These are phyloP conservation scores for Omphalea diandra DNA, from an alignment of 441 rosid genomes.

Conservation along the genomic window DNA sequence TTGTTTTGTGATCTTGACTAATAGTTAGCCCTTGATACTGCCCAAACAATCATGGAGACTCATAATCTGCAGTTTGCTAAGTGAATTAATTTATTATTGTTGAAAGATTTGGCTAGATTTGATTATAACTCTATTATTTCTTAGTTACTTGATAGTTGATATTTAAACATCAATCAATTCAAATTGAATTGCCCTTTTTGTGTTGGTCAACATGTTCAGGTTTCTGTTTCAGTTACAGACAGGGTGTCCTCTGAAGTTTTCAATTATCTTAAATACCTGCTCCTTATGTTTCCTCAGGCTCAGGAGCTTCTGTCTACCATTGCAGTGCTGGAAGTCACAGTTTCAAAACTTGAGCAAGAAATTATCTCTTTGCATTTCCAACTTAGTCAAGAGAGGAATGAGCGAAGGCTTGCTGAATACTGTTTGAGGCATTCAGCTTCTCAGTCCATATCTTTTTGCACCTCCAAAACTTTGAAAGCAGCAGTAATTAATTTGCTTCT, in stretches of 20 bases:
- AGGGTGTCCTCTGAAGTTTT: background rate
- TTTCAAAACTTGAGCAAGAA: slow-evolving; percentile 81
- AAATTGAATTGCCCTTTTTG: background rate
- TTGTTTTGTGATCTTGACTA: background rate
- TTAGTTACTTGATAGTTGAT: background rate
- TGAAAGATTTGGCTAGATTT: background rate
- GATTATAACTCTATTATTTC: background rate
- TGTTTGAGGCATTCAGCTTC: slow-evolving; percentile 52
- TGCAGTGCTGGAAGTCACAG: slow-evolving; percentile 59
- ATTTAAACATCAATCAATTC: background rate
- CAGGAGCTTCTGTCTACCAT: slow-evolving; percentile 70
- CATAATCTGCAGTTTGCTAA: background rate
- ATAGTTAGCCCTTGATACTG: background rate
- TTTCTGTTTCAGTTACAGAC: background rate
- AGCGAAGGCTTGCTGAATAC: slow-evolving; percentile 78
- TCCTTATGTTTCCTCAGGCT: slow-evolving; percentile 40
- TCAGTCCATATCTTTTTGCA: slow-evolving; percentile 36
- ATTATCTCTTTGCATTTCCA: slow-evolving; percentile 61
- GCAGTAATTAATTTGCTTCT: slow-evolving; percentile 26
- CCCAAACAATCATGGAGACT: background rate
- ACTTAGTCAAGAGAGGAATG: slow-evolving; percentile 80
- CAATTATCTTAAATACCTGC: slow-evolving; percentile 12
- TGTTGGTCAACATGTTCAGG: slow-evolving; percentile 3
- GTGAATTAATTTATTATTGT: background rate
- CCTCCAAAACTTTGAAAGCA: slow-evolving; percentile 23